Evolutionary conservation across 805 yeast genomes (phyloP).

Genomic region (Cyberlindnera samutprakarnensis): DNA sequence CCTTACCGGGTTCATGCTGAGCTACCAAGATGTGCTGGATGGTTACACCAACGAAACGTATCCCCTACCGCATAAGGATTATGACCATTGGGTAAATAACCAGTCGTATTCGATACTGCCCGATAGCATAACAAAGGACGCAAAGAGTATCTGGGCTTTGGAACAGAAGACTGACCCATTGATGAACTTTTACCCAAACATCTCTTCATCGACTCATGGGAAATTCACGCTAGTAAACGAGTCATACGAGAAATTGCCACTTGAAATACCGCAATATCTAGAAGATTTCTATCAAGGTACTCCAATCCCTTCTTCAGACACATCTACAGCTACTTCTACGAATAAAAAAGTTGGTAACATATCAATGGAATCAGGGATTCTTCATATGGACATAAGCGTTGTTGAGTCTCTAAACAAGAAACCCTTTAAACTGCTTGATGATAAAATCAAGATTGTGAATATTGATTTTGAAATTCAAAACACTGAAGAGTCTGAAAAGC

Average conservation of each 20-base stretch:
- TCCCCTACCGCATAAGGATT: slow-evolving; percentile 44
- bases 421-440: slow-evolving; percentile 27
- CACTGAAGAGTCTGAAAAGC: slow-evolving; percentile 39
- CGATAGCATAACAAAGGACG: slow-evolving; percentile 39
- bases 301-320: slow-evolving; percentile 7
- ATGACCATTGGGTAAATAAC: slow-evolving; percentile 38
- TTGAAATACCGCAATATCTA: slow-evolving; percentile 17
- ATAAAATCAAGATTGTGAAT: slow-evolving; percentile 32
- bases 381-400: slow-evolving; percentile 13
- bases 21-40: slow-evolving; percentile 50
- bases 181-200: slow-evolving; percentile 31
- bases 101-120: slow-evolving; percentile 56
- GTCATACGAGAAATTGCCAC: slow-evolving; percentile 13
- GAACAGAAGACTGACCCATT: slow-evolving; percentile 15
- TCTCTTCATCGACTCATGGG: slow-evolving; percentile 43
- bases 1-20: slow-evolving; percentile 62
- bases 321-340: neutral
- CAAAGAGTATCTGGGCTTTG: slow-evolving; percentile 46
- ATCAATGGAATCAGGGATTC: slow-evolving; percentile 26
- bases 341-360: slow-evolving; percentile 22
- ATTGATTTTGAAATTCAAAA: slow-evolving; percentile 31
- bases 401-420: slow-evolving; percentile 14
- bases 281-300: slow-evolving; percentile 11
- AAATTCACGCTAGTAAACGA: slow-evolving; percentile 23
- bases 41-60: slow-evolving; percentile 42